Evolutionary conservation across 2,329 filamentous ascomycete species (phyloP).

Genomic region (Trichophyton equinum): DNA sequence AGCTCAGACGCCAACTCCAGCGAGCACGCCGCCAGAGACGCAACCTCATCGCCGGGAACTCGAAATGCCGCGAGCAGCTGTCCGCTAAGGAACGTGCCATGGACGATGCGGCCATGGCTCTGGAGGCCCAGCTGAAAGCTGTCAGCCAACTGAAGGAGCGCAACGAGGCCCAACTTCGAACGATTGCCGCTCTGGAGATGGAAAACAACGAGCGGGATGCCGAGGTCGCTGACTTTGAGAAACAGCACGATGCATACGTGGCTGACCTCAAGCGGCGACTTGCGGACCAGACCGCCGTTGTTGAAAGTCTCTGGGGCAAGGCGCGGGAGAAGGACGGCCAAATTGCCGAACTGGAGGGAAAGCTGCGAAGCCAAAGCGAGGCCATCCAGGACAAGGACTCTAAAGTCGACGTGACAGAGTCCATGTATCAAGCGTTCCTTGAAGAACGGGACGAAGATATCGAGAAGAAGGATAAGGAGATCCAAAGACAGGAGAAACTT

Average conservation of each 20-base stretch:
- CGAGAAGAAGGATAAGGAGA: not conserved
- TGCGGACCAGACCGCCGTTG: not conserved
- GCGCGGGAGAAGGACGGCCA: not conserved
- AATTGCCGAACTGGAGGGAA: not conserved
- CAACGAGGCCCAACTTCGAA: not conserved
- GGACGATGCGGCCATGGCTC: not conserved
- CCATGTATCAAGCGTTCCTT: not conserved
- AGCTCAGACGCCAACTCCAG: constrained; percentile 7
- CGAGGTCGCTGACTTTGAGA: not conserved
- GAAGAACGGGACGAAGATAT: not conserved
- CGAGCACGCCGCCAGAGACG: constrained; percentile 2
- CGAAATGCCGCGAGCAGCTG: not conserved
- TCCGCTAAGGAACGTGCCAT: not conserved
- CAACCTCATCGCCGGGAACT: not conserved
- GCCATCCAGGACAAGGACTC: not conserved
- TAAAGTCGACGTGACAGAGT: not conserved
- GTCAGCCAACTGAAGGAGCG: not conserved
- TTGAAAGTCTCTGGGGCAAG: not conserved
- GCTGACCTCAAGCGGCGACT: not conserved
- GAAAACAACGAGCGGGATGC: constrained; percentile 1
- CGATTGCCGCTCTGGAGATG: not conserved
- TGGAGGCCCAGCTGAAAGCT: not conserved
- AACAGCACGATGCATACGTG: not conserved
- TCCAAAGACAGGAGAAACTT: not conserved
- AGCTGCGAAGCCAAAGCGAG: not conserved